Conservation (phyloP, 495 filamentous ascomycete species). For the Parathielavia hyrcaniae region DNA sequence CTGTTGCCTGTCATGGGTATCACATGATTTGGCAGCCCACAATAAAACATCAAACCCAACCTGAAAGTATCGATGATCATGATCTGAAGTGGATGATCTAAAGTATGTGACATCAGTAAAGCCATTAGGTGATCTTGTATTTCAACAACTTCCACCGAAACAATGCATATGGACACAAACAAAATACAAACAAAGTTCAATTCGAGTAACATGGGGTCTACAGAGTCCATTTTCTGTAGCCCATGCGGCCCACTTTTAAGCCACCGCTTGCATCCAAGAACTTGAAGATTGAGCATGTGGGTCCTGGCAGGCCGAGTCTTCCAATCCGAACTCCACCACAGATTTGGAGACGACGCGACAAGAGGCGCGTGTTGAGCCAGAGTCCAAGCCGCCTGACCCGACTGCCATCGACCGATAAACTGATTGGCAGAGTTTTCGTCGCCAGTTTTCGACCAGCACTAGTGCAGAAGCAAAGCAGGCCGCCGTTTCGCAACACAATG, state of each 20-base stretch:
- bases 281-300: background rate
- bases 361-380: constrained; percentile 17
- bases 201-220: too few species aligned
- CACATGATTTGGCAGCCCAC: constrained; percentile 1
- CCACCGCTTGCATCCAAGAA: background rate
- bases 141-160: too few species aligned
- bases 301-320: background rate
- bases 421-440: background rate
- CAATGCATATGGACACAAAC: too few species aligned
- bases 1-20: background rate
- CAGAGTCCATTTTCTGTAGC: background rate
- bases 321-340: constrained; percentile 16
- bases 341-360: constrained; percentile 25
- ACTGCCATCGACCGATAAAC: background rate
- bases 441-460: background rate
- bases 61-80: background rate
- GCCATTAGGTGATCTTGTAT: too few species aligned
- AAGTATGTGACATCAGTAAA: too few species aligned
- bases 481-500: constrained; percentile 29
- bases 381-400: constrained; percentile 5
- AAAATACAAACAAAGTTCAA: background rate
- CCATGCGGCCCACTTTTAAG: background rate
- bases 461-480: background rate
- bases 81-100: too few species aligned
- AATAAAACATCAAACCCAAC: background rate